Percentiles rank a stretch among this genome's conserved stretches.
These are phyloP conservation scores for Claviceps monticola DNA, from an alignment of 2,329 filamentous ascomycete genomes.

Conservation along the genomic window DNA sequence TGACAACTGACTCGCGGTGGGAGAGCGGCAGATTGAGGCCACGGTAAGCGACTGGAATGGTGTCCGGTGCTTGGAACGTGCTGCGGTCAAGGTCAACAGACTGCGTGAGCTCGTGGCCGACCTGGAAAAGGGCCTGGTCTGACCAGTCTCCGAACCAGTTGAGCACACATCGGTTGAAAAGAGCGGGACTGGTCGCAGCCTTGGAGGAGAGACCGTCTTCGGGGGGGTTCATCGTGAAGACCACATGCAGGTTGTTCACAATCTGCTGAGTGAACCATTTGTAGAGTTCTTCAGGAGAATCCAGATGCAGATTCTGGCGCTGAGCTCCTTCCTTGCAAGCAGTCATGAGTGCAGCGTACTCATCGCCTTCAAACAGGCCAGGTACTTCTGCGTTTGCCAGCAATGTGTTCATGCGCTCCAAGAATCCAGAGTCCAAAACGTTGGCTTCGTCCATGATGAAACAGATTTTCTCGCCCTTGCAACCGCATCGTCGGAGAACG, in stretches of 20 bases:
- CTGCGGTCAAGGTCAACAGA: conserved; percentile 89
- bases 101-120: conserved; percentile 86
- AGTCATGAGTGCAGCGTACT: conserved; percentile 96
- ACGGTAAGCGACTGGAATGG: conserved; percentile 83
- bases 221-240: conserved; percentile 99
- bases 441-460: conserved; percentile 99
- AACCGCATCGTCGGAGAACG: conserved; percentile 84
- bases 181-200: conserved; percentile 87
- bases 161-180: conserved; percentile 98
- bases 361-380: conserved; percentile 96
- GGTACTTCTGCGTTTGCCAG: conserved; percentile 99
- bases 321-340: conserved; percentile 97
- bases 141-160: conserved; percentile 99
- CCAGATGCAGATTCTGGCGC: conserved; percentile 82
- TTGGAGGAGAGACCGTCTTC: conserved; percentile 91
- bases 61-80: conserved; percentile 76
- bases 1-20: conserved; percentile 85
- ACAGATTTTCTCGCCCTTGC: conserved; percentile 98
- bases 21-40: conserved; percentile 72
- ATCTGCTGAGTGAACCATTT: conserved; percentile 99
- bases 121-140: conserved; percentile 96
- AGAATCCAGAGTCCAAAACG: conserved; percentile 93
- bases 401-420: conserved; percentile 98
- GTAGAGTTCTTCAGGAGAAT: conserved; percentile 98
- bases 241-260: conserved; percentile 95